Base-by-base conservation (phyloP, 169 alveolate species). In the Neospora caninum region DNA sequence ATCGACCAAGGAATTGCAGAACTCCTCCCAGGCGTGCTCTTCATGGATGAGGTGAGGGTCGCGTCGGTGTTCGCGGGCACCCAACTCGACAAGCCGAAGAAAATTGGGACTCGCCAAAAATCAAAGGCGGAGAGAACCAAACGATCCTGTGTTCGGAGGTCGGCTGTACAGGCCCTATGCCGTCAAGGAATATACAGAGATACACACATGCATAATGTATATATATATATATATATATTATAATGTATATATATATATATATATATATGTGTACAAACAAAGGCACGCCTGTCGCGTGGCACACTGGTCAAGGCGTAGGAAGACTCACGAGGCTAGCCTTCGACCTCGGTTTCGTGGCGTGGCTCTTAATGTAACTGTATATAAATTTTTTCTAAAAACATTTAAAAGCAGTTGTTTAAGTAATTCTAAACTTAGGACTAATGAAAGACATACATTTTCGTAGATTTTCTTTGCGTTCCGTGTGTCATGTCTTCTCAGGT, bases 11-110 rank as follows among this genome's bases (percentile, higher is more conserved):
- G 99, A 27, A 97, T 99, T 45, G 99, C 99, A 20, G 99, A 99
- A 96, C 98, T 99, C 84, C 99, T 99, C 22, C 99, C 99, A 31
- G 99, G 99, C 20, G 99, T 99, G 67, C 96, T 99, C 86, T 99
- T 99, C 95, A 99, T 99, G 82, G 99, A 99, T 97, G 99, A 99
- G 97, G 99, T 98, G 43, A 70, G 91, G 34, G 34, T 31, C 0
- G 45, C 18, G 78, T 29, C 49, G 31, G 31, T 25, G 31, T 25
- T 69, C 80, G 58, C n/a, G n/a, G 16, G 70, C 70, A 58, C 38
- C 41, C 9, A n/a, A 69, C 41, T 69, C 80, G 29, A 69, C 9
- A 25, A 10, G 29, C 34, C 29, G 13, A 7, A n/a, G 10, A n/a
- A 29, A 25, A 9, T 10, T 69, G 80, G 31, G 22, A 49, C 4